A percentile compares a stretch with the other conserved stretches of the same genome.
Evolutionary conservation across 768 basidiomycete genomes (phyloP).

Genomic region (Pulveroboletus ravenelii): DNA sequence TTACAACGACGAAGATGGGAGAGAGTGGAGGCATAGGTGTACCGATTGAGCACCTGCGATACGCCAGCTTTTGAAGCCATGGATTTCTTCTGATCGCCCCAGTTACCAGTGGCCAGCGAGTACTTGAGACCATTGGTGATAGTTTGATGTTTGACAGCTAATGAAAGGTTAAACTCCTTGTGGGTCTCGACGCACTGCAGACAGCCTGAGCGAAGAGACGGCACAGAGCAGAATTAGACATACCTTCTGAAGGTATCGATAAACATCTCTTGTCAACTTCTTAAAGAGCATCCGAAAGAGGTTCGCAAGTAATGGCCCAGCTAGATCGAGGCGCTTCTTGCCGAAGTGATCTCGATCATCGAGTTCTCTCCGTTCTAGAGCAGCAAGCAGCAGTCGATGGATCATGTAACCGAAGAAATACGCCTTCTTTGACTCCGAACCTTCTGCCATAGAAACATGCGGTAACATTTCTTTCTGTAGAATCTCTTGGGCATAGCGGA

Average conservation of each 20-base stretch:
- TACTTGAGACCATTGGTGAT: conserved; percentile 98
- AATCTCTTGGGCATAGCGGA: conserved; percentile 96
- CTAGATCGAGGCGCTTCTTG: conserved; percentile 94
- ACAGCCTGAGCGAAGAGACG: conserved; percentile 1
- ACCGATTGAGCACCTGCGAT: conserved; percentile 96
- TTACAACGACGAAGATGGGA: conserved; percentile 98
- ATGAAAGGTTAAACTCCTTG: conserved; percentile 87
- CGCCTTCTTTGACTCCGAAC: conserved; percentile 96
- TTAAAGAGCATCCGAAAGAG: conserved; percentile 97
- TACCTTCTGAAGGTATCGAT: conserved; percentile 95
- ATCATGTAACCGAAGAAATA: conserved; percentile 99
- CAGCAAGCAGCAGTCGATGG: conserved; percentile 89
- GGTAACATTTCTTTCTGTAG: conserved; percentile 98
- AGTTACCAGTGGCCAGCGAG: conserved; percentile 96
- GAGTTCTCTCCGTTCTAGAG: conserved; percentile 88
- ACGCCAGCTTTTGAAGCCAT: conserved; percentile 98
- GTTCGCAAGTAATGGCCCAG: conserved; percentile 93
- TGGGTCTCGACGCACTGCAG: conserved; percentile 90
- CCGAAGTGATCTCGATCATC: conserved; percentile 99
- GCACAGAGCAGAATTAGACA: conserved; percentile 2
- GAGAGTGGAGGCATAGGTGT: conserved; percentile 96
- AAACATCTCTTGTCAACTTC: conserved; percentile 95
- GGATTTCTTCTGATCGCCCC: conserved; percentile 98
- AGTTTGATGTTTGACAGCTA: conserved; percentile 93
- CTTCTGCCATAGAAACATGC: conserved; percentile 93